Percentiles rank a stretch among this genome's conserved stretches.
Evolutionary conservation across 495 filamentous ascomycete genomes (phyloP).

Genomic region (Penicillium steckii): DNA sequence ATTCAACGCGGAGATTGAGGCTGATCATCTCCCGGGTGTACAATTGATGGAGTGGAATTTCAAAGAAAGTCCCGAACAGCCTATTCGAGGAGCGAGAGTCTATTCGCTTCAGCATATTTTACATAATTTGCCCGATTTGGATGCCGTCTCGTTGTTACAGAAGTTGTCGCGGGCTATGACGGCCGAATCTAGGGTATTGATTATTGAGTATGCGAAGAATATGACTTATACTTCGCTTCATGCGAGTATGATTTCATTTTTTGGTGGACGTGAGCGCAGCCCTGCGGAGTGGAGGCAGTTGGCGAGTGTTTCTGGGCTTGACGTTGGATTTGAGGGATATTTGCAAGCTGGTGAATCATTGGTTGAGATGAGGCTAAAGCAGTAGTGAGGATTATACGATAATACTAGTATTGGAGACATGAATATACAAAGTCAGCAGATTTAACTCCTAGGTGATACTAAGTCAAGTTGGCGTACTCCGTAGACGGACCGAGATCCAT

Average conservation of each 20-base stretch:
- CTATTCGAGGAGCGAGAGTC: constrained; percentile 35
- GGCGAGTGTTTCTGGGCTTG: constrained; percentile 29
- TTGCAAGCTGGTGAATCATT: constrained; percentile 32
- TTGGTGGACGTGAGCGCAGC: constrained; percentile 35
- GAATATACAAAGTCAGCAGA: too few relatives aligned
- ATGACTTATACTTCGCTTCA: constrained; percentile 31
- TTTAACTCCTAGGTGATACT: too few relatives aligned
- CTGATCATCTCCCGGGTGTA: constrained; percentile 19
- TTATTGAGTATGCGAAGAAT: constrained; percentile 43
- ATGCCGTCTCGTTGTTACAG: constrained; percentile 36
- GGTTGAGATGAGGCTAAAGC: constrained; percentile 32
- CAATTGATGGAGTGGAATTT: constrained; percentile 37
- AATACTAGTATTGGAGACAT: too few relatives aligned
- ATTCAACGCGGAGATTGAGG: constrained; percentile 32
- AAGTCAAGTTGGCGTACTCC: neutral
- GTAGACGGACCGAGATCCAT: neutral
- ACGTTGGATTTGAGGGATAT: constrained; percentile 37
- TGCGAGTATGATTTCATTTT: constrained; percentile 38
- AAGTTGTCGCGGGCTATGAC: constrained; percentile 45
- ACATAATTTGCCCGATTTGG: constrained; percentile 43
- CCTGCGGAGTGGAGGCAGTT: constrained; percentile 32
- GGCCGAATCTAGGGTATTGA: constrained; percentile 42
- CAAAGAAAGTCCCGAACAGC: constrained; percentile 31
- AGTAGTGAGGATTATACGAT: too few relatives aligned
- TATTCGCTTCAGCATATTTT: constrained; percentile 46